phyloP scores from a whole-genome alignment of 352 stramenopile species.

The Pythium aristosporum region DNA sequence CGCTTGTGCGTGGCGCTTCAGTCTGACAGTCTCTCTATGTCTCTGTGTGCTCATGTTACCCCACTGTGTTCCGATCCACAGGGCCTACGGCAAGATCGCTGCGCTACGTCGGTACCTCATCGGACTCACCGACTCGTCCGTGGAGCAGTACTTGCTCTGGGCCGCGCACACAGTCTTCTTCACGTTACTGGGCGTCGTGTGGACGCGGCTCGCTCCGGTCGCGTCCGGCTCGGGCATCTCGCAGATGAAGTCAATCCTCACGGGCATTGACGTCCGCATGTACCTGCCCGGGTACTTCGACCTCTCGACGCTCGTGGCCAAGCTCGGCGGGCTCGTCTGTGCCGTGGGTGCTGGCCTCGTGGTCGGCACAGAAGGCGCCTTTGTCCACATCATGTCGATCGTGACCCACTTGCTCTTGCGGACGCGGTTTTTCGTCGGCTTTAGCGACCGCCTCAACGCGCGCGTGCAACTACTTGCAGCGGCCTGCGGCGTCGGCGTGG shows the following conservation, averaged over 20 bases:
- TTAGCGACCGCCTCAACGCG: constrained; percentile 76
- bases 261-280: constrained; percentile 77
- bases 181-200: constrained; percentile 61
- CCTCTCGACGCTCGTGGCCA: constrained; percentile 80
- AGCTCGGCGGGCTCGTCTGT: constrained; percentile 93
- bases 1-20: constrained; percentile 36
- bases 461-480: constrained; percentile 88
- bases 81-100: constrained; percentile 40
- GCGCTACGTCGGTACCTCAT: constrained; percentile 47
- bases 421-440: constrained; percentile 62
- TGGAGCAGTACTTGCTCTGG: constrained; percentile 55
- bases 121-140: constrained; percentile 29
- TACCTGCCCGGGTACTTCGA: constrained; percentile 86
- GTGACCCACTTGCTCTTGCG: constrained; percentile 91
- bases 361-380: constrained; percentile 97
- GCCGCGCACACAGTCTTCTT: constrained; percentile 70
- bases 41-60: constrained; percentile 4
- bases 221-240: constrained; percentile 80
- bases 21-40: neutral
- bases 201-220: constrained; percentile 70
- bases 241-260: constrained; percentile 89
- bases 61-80: constrained; percentile 12
- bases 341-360: constrained; percentile 92
- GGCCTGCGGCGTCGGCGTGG: constrained; percentile 91
- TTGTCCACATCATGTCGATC: constrained; percentile 96